Base-by-base conservation (phyloP, 495 filamentous ascomycete genomes). In the Penicillium canariense region DNA sequence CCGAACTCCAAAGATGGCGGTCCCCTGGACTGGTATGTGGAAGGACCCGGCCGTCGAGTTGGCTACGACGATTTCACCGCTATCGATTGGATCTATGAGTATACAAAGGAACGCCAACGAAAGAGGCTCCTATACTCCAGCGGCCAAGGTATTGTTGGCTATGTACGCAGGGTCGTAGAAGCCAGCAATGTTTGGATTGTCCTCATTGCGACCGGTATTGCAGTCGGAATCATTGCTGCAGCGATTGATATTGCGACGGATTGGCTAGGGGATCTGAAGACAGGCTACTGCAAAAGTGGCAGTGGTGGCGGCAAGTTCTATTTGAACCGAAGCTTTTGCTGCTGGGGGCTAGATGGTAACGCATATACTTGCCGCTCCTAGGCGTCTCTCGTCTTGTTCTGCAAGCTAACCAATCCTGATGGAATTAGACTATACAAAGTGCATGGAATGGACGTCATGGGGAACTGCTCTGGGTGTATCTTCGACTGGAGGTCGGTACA, bases 81-180 rank as follows among this genome's bases (percentile, higher is more conserved):
- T 12, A 98, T 98, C 69, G 94, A 98, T 74, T 98, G 94, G 94
- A 97, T 97, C 61, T 97, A 96, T 66, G 94, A 98, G 70, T 96
- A 98, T 68, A 94, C 91, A 22, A 97, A 97, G 69, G 94, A 98
- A 70, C 82, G 94, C 15, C 90, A 96, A 68, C 83, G 94, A 36
- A 81, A 94, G 58, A 81, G 90, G 8, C 76, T 88, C 14, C 76
- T 98, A 9, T 85, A 83, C 47, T 83, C 85, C 2, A 84, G 77
- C 55, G 79, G 87, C 8, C 81, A 84, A 25, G 88, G 90, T 2
- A 50, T 96, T 12, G 55, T 92, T 18, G 91, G 91, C 22, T 84
- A 92, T 65, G 58, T 82, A 26, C 82, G 80, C 43, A 85, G 86
- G 49, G 62, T 94, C 7, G 73, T 88, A 27, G 95, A 98, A 68